Conservation (phyloP, 352 stramenopile species). For the Globisporangium emineosum region DNA sequence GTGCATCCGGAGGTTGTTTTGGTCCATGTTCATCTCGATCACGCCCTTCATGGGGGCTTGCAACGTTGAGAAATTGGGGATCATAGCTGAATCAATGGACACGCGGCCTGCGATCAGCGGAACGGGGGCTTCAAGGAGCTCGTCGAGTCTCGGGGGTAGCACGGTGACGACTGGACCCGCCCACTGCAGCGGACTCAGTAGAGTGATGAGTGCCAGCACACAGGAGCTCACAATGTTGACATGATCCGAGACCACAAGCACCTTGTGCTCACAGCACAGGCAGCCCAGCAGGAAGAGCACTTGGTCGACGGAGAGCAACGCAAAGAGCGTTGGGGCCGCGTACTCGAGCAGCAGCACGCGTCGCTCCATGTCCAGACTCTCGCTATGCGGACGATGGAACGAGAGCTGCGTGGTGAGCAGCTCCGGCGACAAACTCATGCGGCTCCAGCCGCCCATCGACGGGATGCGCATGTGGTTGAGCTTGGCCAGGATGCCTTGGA, state of each 20-base stretch:
- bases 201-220: conserved; percentile 65
- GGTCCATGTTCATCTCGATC: conserved; percentile 83
- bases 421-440: conserved; percentile 50
- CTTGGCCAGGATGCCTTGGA: conserved; percentile 56
- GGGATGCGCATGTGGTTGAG: conserved; percentile 63
- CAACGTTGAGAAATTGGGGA: conserved; percentile 55
- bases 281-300: conserved; percentile 74
- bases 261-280: conserved; percentile 73
- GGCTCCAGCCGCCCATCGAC: conserved; percentile 72
- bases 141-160: conserved; percentile 58
- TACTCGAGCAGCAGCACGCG: conserved; percentile 71
- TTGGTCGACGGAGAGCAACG: conserved; percentile 71
- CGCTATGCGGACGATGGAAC: conserved; percentile 73
- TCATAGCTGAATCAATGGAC: conserved; percentile 41
- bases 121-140: conserved; percentile 74
- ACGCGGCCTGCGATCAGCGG: conserved; percentile 77
- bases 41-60: conserved; percentile 59
- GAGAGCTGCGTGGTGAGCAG: conserved; percentile 64
- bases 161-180: conserved; percentile 74
- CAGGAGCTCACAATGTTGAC: conserved; percentile 76
- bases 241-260: conserved; percentile 73
- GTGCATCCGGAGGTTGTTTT: conserved; percentile 74
- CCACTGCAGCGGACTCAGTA: conserved; percentile 72
- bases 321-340: conserved; percentile 64
- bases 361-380: conserved; percentile 49